Evolutionary conservation across 176 grass and related monocot species (phyloP).

Genomic region (Poa annua): DNA sequence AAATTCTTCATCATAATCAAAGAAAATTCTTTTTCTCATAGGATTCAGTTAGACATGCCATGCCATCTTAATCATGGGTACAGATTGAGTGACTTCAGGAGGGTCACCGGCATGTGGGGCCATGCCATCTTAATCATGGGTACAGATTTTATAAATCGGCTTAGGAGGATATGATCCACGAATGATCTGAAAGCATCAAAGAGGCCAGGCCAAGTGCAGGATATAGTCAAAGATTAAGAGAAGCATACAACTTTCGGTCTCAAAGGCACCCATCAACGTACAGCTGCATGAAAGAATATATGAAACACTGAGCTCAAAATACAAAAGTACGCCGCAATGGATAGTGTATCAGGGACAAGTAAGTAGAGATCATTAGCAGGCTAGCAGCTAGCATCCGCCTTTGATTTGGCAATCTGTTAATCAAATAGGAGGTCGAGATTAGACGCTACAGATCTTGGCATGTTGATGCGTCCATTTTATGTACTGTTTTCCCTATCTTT

Average conservation of each 20-base stretch:
- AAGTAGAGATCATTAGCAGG: too few relatives aligned
- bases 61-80: too few relatives aligned
- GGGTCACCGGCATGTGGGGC: too few relatives aligned
- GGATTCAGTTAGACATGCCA: too few relatives aligned
- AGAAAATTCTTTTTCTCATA: too few relatives aligned
- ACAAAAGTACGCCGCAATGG: too few relatives aligned
- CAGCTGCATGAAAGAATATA: conserved; percentile 47
- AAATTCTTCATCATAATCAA: too few relatives aligned
- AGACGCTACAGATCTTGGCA: conserved; percentile 50
- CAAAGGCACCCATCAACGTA: conserved; percentile 25
- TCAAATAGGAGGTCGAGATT: conserved; percentile 45
- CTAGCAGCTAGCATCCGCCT: conserved; percentile 22
- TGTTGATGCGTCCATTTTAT: background rate
- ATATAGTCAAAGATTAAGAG: conserved; percentile 51
- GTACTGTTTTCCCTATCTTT: too few relatives aligned
- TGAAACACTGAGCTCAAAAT: background rate
- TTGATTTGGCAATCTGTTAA: conserved; percentile 42
- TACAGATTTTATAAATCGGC: conserved; percentile 24
- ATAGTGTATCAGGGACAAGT: too few relatives aligned
- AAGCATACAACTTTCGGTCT: conserved; percentile 30
- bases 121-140: too few relatives aligned
- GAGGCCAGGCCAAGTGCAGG: conserved; percentile 49
- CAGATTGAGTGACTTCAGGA: too few relatives aligned
- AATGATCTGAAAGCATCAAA: conserved; percentile 44
- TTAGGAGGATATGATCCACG: conserved; percentile 28